phyloP scores from a whole-genome alignment of 108 stramenopile species.

The Discostella stelligeroides region DNA sequence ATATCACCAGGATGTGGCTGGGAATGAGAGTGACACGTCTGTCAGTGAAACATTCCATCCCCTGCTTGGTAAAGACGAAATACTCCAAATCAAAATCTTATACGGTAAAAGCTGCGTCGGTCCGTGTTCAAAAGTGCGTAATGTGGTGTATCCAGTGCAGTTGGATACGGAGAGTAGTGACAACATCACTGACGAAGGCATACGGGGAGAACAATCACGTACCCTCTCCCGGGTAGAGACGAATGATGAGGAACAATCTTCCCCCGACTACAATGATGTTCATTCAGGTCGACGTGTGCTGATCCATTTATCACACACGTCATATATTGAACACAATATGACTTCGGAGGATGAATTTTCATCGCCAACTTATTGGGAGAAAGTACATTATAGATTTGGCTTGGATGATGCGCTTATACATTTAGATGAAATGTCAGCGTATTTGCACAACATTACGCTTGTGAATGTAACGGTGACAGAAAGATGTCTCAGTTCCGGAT shows the following conservation, averaged over 20 bases:
- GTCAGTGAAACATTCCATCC: conserved; percentile 8
- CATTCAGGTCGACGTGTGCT: too few species aligned
- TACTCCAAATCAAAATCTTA: conserved; percentile 58
- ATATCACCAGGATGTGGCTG: conserved; percentile 3
- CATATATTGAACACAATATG: background rate
- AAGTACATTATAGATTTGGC: conserved; percentile 50
- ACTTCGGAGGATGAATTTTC: conserved; percentile 9
- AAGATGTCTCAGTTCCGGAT: conserved; percentile 53
- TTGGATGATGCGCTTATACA: conserved; percentile 49
- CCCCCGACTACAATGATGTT: too few species aligned
- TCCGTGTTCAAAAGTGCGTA: conserved; percentile 44
- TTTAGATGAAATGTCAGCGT: conserved; percentile 43
- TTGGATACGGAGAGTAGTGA: background rate
- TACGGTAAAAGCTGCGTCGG: conserved; percentile 47
- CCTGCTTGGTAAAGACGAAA: conserved; percentile 49
- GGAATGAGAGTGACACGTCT: background rate
- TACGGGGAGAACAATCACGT: background rate
- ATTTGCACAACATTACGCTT: conserved; percentile 46
- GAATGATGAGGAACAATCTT: too few species aligned
- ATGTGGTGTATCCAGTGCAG: conserved; percentile 24
- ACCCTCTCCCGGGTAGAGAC: too few species aligned
- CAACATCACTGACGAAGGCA: background rate
- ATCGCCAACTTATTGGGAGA: conserved; percentile 50
- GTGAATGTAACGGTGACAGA: conserved; percentile 60
- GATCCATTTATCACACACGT: too few species aligned